Percentiles rank a stretch among this genome's conserved stretches.
These are phyloP conservation scores for Boletus rufocinnamomeus DNA, from an alignment of 768 basidiomycete genomes.

Conservation along the genomic window DNA sequence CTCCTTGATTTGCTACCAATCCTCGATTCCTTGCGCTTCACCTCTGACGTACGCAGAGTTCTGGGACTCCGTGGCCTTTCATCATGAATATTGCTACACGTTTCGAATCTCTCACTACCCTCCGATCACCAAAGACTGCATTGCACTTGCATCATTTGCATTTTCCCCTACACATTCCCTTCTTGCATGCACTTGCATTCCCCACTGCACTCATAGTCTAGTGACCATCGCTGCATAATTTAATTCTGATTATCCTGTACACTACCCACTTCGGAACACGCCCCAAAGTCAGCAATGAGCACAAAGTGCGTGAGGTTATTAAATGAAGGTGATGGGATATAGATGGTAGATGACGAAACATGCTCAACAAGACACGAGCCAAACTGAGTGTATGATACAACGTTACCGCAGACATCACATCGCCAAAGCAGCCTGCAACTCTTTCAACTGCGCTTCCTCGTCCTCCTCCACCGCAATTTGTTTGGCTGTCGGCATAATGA, in stretches of 20 bases:
- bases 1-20: slow-evolving; percentile 93
- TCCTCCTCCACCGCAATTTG: slow-evolving; percentile 72
- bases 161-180: slow-evolving; percentile 25
- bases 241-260: slow-evolving; percentile 42
- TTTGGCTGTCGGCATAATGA: slow-evolving; percentile 26
- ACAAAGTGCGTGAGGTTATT: slow-evolving; percentile 29
- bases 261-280: slow-evolving; percentile 31
- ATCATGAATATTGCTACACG: slow-evolving; percentile 29
- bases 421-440: slow-evolving; percentile 84
- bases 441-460: slow-evolving; percentile 86
- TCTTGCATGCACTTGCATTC: slow-evolving; percentile 31
- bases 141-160: slow-evolving; percentile 28
- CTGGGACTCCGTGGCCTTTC: slow-evolving; percentile 70
- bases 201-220: slow-evolving; percentile 31
- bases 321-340: slow-evolving; percentile 36
- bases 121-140: slow-evolving; percentile 20
- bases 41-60: slow-evolving; percentile 90
- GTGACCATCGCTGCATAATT: slow-evolving; percentile 36
- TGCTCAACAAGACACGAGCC: slow-evolving; percentile 15
- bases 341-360: slow-evolving; percentile 34
- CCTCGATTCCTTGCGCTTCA: slow-evolving; percentile 94
- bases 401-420: slow-evolving; percentile 52
- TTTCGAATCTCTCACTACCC: slow-evolving; percentile 8
- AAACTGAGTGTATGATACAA: slow-evolving; percentile 12
- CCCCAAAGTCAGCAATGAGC: slow-evolving; percentile 25